These are phyloP conservation scores for Leishmania gerbilli DNA, from an alignment of 208 protist species.

Conservation along the genomic window DNA sequence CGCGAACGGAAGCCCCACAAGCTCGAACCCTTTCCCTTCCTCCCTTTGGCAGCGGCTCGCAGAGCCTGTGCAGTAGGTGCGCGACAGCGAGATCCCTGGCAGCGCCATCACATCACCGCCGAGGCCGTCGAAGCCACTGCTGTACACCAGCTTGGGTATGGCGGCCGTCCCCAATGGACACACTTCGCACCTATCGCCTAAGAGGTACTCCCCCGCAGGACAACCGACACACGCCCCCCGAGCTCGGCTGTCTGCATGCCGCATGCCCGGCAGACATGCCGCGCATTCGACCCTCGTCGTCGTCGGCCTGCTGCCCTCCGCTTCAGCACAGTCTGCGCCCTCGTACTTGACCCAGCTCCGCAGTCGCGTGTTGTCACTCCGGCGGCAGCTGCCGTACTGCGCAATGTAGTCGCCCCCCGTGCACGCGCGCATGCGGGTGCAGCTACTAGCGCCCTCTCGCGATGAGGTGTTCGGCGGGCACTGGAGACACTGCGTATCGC, in stretches of 20 bases:
- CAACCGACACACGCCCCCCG: not conserved
- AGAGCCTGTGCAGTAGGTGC: not conserved
- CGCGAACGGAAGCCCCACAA: slow-evolving; percentile 1
- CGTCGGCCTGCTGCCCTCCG: not conserved
- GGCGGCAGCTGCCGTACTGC: not conserved
- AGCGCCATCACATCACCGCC: not conserved
- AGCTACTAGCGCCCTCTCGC: not conserved
- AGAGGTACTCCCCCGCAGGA: not conserved
- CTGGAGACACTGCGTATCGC: not conserved
- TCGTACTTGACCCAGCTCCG: slow-evolving; percentile 7
- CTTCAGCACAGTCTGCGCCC: not conserved
- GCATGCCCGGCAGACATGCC: slow-evolving; percentile 16
- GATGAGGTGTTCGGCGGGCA: not conserved
- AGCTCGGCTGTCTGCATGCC: not conserved
- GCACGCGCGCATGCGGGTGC: not conserved
- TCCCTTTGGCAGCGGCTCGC: not conserved
- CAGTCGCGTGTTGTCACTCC: slow-evolving; percentile 2
- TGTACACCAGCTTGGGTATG: not conserved
- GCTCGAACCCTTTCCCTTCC: not conserved
- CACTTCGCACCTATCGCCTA: not conserved
- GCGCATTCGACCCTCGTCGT: slow-evolving; percentile 3
- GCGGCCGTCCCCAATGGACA: slow-evolving; percentile 13
- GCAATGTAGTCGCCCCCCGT: slow-evolving; percentile 3
- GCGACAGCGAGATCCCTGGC: not conserved
- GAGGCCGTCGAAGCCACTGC: slow-evolving; percentile 10